Percentiles rank a stretch among this genome's conserved stretches.
These are phyloP conservation scores for Syzygium oleosum DNA, from an alignment of 345 rosid species.

Conservation along the genomic window DNA sequence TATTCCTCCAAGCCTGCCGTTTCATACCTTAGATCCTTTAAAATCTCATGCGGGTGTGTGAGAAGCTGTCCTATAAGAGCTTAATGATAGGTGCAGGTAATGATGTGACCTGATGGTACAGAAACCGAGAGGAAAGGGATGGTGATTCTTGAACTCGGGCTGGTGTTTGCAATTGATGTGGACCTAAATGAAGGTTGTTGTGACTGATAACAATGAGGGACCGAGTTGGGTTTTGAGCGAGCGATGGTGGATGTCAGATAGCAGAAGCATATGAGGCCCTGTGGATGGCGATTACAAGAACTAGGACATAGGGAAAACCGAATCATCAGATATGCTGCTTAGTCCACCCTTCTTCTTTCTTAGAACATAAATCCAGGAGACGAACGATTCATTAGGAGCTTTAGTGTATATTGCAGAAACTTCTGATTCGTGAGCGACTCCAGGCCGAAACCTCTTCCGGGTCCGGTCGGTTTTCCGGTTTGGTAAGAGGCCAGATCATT, in stretches of 20 bases:
- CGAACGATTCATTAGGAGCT: background rate
- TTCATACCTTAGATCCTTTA: background rate
- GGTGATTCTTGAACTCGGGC: background rate
- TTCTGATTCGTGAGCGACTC: background rate
- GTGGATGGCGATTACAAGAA: background rate
- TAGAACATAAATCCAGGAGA: background rate
- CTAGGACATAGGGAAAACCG: background rate
- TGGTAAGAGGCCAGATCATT: background rate
- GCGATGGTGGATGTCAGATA: background rate
- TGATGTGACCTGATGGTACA: background rate
- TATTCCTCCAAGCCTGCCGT: background rate
- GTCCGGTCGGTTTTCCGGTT: too few species aligned
- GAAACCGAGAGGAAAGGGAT: background rate
- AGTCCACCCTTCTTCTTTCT: background rate
- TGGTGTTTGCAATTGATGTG: background rate
- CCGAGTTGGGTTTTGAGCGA: background rate
- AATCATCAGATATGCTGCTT: background rate
- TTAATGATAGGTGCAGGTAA: background rate
- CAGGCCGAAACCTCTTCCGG: background rate
- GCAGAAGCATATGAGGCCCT: background rate
- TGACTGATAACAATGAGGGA: background rate
- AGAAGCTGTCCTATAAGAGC: background rate
- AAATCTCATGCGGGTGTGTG: background rate
- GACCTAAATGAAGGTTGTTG: background rate
- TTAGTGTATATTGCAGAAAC: background rate